Base-by-base conservation (phyloP, 208 protist species). In the Crithidia brevicula region DNA sequence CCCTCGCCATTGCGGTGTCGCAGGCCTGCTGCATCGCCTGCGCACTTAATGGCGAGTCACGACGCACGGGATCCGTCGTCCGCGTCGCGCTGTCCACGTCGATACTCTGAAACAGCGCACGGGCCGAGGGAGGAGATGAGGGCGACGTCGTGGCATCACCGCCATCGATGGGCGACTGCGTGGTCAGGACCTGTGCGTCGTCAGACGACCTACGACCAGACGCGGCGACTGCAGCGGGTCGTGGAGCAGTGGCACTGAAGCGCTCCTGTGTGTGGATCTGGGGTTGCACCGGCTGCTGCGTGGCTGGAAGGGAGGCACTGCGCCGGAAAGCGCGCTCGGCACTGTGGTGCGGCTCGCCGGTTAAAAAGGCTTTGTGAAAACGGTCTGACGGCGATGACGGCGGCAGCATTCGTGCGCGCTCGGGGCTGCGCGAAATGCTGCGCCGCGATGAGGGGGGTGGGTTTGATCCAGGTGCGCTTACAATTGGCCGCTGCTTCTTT, bases 401-500 rank as follows among this genome's bases (percentile, higher is more conserved):
- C n/a, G 22, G 28, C 22, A 51, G 42, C 6, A 49, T 22, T n/a
- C 33, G 27, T 20, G 27, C 4, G 42, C 45, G 53, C 73, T 72
- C 66, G 16, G 66, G 54, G 58, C 64, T 72, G 58, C 25, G 63
- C 31, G 60, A 77, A 7, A 16, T 38, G 42, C 51, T 51, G 33
- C 38, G 60, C 0, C 53, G 76, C 23, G 42, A 50, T 40, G 63
- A 70, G 13, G 36, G 47, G n/a, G 69, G 62, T 20, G 63, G 60
- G 31, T 66, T 40, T 18, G 54, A 56, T 13, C 74, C 74, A 31
- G 78, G 75, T 16, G 53, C 72, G 51, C 86, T 88, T n/a, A 92
- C 80, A 30, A 80, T 67, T 1, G 83, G 86, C 43, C 78, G 82
- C 42, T 71, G 50, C 46, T 77, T 79, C n/a, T 74, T 63, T 16